Base-by-base conservation (phyloP, 352 stramenopile genomes). In the Ophiocytium majus region DNA sequence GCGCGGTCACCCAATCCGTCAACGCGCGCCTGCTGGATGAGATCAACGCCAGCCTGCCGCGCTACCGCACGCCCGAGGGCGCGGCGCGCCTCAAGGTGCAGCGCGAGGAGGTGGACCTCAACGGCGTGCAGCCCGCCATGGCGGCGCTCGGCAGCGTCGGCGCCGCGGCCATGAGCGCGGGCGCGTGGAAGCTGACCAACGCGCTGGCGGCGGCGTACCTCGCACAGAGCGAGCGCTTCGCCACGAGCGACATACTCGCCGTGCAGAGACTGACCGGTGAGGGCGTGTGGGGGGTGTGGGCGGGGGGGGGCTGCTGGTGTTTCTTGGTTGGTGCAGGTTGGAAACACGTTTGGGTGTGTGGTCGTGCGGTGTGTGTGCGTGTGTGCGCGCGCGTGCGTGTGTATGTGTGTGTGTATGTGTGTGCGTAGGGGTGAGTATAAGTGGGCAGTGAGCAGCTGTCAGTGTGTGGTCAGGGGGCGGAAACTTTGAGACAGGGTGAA, bases 1-100 rank as follows among this genome's bases (percentile, higher is more conserved):
- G 57, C 23, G 57, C 66, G 5, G 35, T 43, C 5, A 78, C 66
- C 5, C 66, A 43, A 14, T 81, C 75, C 23, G 49, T 81, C 5
- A 81, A 81, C 23, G 35, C 75, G 5, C 78, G 75, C 9, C 49
- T 81, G 49, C 75, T 81, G n/a, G 75, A 81, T 28, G 75, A 81
- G 75, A 81, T 81, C 35, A 81, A 36, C 23, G 28, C 5, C 75
- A 10, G 1, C 9, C 9, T 63, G 75, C 66, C 66, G 33, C 78
- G 63, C 1, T 36, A 31, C 35, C 5, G 75, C 9, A 63, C 23
- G 35, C 49, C 23, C 78, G 33, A 50, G 5, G 23, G 75, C 1
- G 75, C 35, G 5, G 14, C 49, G 49, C 35, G 23, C 35, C 19
- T 50, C 9, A 63, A 79, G 35, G 33, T 81, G 19, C 9, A 81